These are phyloP conservation scores for Kodamaea laetipori DNA, from an alignment of 805 yeast species.

Conservation along the genomic window DNA sequence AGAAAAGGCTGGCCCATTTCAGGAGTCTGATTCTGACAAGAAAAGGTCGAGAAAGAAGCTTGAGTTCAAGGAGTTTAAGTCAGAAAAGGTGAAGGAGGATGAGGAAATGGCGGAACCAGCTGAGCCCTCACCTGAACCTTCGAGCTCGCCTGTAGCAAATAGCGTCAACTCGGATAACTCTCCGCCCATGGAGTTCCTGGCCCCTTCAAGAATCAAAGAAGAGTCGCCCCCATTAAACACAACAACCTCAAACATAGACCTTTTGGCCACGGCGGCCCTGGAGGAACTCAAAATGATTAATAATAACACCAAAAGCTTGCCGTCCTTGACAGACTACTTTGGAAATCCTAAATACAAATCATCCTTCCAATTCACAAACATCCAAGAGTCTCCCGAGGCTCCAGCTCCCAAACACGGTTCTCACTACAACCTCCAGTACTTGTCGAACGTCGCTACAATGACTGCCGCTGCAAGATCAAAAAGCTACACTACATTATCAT, in stretches of 20 bases:
- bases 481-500: slow-evolving; percentile 18
- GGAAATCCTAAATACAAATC: slow-evolving; percentile 12
- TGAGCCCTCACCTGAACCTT: background rate
- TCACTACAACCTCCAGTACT: slow-evolving; percentile 37
- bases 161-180: slow-evolving; percentile 9
- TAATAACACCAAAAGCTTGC: slow-evolving; percentile 50
- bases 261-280: slow-evolving; percentile 56
- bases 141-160: slow-evolving; percentile 10
- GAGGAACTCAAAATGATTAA: slow-evolving; percentile 50
- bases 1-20: slow-evolving; percentile 10
- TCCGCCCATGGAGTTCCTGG: slow-evolving; percentile 14
- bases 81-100: slow-evolving; percentile 4
- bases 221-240: slow-evolving; percentile 4
- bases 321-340: slow-evolving; percentile 54
- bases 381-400: slow-evolving; percentile 4
- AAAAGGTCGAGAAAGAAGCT: slow-evolving; percentile 6
- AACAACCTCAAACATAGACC: slow-evolving; percentile 46
- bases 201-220: background rate
- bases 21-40: slow-evolving; percentile 4
- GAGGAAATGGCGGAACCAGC: slow-evolving; percentile 4
- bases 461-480: slow-evolving; percentile 27
- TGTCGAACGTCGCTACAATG: slow-evolving; percentile 41
- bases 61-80: slow-evolving; percentile 10
- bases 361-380: slow-evolving; percentile 2
- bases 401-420: slow-evolving; percentile 4